Percentiles rank a stretch among this genome's conserved stretches.
Conservation (phyloP, 441 rosid genomes). For the Mallotus repandus region DNA sequence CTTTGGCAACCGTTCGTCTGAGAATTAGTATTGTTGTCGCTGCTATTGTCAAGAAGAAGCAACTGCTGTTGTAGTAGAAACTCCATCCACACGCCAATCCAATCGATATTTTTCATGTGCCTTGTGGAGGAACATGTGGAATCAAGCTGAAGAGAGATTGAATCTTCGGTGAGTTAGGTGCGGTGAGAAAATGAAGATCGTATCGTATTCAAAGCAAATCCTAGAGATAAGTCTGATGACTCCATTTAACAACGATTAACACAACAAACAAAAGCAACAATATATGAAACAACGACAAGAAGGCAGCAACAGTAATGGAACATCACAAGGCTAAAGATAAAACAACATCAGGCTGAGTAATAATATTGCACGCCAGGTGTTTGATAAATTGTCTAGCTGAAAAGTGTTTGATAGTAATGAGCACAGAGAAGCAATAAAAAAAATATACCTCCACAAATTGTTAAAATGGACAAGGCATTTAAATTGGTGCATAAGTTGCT, state of each 20-base stretch:
- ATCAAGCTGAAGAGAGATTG: slow-evolving; percentile 5
- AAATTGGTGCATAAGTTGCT: slow-evolving; percentile 42
- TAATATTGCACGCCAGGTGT: not conserved
- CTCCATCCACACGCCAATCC: too few species aligned
- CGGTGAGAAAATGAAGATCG: slow-evolving; percentile 28
- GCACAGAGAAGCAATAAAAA: slow-evolving; percentile 32
- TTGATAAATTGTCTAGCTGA: not conserved
- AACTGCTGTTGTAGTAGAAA: too few species aligned
- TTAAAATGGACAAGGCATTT: slow-evolving; percentile 47
- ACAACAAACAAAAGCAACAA: too few species aligned
- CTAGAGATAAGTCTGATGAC: slow-evolving; percentile 43
- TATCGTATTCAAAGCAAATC: slow-evolving; percentile 32
- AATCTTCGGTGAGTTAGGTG: slow-evolving; percentile 38
- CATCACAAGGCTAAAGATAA: too few species aligned
- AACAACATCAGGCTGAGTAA: too few species aligned
- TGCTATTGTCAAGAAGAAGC: too few species aligned
- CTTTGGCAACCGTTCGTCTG: too few species aligned
- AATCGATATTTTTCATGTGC: too few species aligned
- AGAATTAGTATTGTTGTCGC: too few species aligned
- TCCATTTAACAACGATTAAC: slow-evolving; percentile 25
- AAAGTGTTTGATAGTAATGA: slow-evolving; percentile 25
- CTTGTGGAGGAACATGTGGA: too few species aligned
- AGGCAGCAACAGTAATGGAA: too few species aligned
- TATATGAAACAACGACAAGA: not conserved
- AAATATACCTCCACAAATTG: slow-evolving; percentile 41